Evolutionary conservation across 495 filamentous ascomycete species (phyloP), one percentile per base, ranked within the genome.

Genomic region (Trichoderma asperelloides): DNA sequence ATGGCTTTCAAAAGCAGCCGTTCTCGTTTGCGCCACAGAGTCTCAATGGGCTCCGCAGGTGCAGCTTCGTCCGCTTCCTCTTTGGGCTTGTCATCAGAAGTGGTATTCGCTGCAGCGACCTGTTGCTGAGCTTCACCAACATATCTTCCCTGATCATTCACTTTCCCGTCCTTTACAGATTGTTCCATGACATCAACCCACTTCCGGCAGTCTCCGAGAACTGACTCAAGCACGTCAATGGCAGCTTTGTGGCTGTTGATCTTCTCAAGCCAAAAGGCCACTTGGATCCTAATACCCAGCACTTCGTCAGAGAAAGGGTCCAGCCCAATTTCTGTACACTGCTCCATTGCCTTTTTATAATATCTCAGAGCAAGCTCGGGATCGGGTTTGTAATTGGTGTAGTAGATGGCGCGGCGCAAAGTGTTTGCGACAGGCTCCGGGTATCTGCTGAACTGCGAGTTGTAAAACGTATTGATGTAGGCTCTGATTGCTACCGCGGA

Each of bases 281-380:
- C 75, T 76, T 91, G 87, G 39, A 97, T 85, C 78, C 91, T 95
- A 23, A 99, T 85, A 0, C 95, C 95, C 62, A 97, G 79, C 16
- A 97, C 85, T 71, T 97, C 95, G 68, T 96, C 90, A 3, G 89
- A 91, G 71, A 91, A 95, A 3, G 90, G 90, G 74, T 97, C 91
- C 79, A 99, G 87, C 0, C 86, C 85, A 51, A 88, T 70, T 72
- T 93, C 86, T 23, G 84, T 75, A 43, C 90, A 91, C 18, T 87
- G 80, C 68, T 82, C 78, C 51, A 98, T 75, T 2, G 94, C 95
- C 62, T 87, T 80, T 68, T 85, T 85, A 75, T 96, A 98, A 76
- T 92, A 89, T 65, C 89, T 88, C 47, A 96, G 77, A 2, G 95
- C 93, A 63, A 86, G 81, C 62, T 85, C 77, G n/a, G 89, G 86